Evolutionary conservation across 1,284 basidiomycete species (phyloP).

Genomic region (Puccinia sorghi): DNA sequence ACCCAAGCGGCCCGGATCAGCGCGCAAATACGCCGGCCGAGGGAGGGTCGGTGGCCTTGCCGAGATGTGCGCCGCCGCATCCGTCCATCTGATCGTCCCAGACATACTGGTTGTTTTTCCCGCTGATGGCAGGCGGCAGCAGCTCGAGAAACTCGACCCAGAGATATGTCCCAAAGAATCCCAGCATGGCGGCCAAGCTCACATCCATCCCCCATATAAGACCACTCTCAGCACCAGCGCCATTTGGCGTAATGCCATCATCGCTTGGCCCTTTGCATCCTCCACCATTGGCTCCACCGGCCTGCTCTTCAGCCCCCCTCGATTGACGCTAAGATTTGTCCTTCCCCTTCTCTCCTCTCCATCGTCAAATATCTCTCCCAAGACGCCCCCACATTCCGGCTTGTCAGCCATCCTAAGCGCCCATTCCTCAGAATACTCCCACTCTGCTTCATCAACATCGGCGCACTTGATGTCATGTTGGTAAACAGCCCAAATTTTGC

Average conservation of each 20-base stretch:
- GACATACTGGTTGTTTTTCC: conserved; percentile 46
- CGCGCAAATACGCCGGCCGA: conserved; percentile 52
- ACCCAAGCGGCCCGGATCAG: conserved; percentile 55
- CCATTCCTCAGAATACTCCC: background rate
- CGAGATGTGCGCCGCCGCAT: conserved; percentile 53
- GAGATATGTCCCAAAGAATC: conserved; percentile 52
- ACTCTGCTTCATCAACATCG: background rate
- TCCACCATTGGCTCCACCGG: conserved; percentile 1
- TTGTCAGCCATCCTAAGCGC: background rate
- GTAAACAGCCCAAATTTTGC: too few relatives aligned
- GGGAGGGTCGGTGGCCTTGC: conserved; percentile 54
- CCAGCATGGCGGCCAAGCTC: conserved; percentile 48
- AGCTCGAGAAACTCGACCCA: conserved; percentile 54
- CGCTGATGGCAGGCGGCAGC: background rate
- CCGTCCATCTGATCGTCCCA: conserved; percentile 53
- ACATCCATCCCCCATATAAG: conserved; percentile 50
- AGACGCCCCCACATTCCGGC: background rate
- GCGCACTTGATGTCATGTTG: background rate
- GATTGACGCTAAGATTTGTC: conserved; percentile 36
- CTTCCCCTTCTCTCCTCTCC: background rate
- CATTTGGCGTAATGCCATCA: conserved; percentile 29
- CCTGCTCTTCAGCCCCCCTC: conserved; percentile 26
- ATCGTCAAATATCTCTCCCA: background rate
- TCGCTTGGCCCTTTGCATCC: conserved; percentile 35
- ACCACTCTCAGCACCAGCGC: conserved; percentile 15